Percentiles rank a stretch among this genome's conserved stretches.
Evolutionary conservation across 306 rosid genomes (phyloP).

Genomic region (Cucurbita argyrosperma): DNA sequence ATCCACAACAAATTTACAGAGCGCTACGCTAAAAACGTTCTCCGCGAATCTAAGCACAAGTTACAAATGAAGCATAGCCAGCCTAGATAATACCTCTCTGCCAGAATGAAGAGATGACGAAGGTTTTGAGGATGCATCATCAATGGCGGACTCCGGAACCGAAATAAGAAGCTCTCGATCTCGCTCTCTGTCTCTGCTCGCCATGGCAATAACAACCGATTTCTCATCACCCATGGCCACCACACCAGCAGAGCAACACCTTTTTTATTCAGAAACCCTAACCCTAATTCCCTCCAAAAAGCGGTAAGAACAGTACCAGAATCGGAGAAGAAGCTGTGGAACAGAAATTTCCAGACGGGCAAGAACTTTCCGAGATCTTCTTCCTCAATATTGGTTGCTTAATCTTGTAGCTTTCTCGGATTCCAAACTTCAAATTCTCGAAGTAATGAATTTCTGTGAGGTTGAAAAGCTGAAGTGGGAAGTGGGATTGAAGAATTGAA

Average conservation of each 20-base stretch:
- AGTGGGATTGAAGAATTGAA: constrained; percentile 3
- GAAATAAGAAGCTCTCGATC: constrained; percentile 91
- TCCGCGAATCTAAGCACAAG: not conserved
- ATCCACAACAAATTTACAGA: not conserved
- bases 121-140: constrained; percentile 37
- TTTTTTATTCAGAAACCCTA: not conserved
- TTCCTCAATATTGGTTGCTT: not conserved
- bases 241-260: not conserved
- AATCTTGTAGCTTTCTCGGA: constrained; percentile 1
- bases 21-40: not conserved
- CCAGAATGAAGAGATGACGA: constrained; percentile 52
- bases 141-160: constrained; percentile 33
- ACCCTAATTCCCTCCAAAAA: not conserved
- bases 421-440: not conserved
- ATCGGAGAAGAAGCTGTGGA: not conserved
- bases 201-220: constrained; percentile 37
- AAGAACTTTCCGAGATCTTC: constrained; percentile 2
- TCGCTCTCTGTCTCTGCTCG: constrained; percentile 48
- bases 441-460: not conserved
- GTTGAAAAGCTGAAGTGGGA: not conserved
- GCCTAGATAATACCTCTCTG: constrained; percentile 35
- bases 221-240: constrained; percentile 62
- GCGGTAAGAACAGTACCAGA: not conserved
- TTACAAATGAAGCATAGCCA: not conserved
- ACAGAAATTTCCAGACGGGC: not conserved